Conservation (phyloP, 129 eudicot genomes). For the Deinandra increscens region DNA sequence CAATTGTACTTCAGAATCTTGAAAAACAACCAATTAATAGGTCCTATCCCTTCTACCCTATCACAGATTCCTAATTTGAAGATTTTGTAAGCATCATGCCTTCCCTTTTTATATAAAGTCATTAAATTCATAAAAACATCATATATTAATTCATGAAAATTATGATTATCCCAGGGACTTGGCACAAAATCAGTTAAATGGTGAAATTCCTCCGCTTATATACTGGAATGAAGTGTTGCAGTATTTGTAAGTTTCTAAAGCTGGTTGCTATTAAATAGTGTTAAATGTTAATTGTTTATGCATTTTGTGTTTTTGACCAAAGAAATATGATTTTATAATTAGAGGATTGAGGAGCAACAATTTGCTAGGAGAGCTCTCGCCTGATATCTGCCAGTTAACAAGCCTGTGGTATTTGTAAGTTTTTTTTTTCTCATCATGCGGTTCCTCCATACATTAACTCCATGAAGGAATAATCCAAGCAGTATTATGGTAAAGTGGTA, state of each 20-base stretch:
- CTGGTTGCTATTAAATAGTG: neutral
- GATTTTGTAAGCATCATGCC: slow-evolving; percentile 53
- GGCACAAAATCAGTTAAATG: slow-evolving; percentile 83
- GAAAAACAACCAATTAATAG: slow-evolving; percentile 81
- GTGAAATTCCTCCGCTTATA: slow-evolving; percentile 92
- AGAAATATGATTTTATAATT: too few species aligned
- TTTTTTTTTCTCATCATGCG: too few species aligned
- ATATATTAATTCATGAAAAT: neutral
- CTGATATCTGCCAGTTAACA: slow-evolving; percentile 92
- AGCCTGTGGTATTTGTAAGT: slow-evolving; percentile 99
- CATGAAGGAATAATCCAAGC: too few species aligned
- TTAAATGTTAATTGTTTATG: neutral
- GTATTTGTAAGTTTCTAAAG: slow-evolving; percentile 64
- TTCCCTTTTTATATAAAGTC: slow-evolving; percentile 15
- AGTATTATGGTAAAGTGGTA: too few species aligned
- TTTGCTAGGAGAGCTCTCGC: slow-evolving; percentile 71
- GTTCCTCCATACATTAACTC: too few species aligned
- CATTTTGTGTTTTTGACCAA: too few species aligned
- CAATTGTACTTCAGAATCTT: slow-evolving; percentile 50
- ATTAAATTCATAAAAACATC: too few species aligned
- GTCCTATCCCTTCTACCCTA: slow-evolving; percentile 96
- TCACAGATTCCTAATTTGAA: slow-evolving; percentile 95
- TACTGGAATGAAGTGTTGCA: slow-evolving; percentile 98
- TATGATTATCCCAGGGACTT: slow-evolving; percentile 55
- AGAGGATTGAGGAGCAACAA: slow-evolving; percentile 93